Percentiles rank a stretch among this genome's conserved stretches.
Conservation (phyloP, 495 filamentous ascomycete species). For the Penicillium parvum region DNA sequence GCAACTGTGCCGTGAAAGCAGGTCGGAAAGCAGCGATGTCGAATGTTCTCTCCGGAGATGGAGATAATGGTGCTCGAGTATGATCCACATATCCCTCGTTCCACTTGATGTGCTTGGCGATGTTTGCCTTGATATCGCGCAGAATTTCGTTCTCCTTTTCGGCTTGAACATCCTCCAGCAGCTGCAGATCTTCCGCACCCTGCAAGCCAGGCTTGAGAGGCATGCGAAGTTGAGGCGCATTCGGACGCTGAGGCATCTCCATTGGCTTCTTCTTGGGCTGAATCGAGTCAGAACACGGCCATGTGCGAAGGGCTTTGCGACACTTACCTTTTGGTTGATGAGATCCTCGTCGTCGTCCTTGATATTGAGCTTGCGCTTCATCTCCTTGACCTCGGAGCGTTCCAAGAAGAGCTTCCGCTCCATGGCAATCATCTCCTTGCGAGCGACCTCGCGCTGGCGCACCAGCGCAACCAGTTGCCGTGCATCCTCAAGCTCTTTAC, state of each 20-base stretch:
- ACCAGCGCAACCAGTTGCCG: slow-evolving; percentile 74
- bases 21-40: slow-evolving; percentile 63
- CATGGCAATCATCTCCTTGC: slow-evolving; percentile 67
- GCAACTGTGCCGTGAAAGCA: slow-evolving; percentile 76
- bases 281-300: slow-evolving; percentile 34
- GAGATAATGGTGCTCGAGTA: slow-evolving; percentile 76
- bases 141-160: slow-evolving; percentile 80
- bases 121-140: slow-evolving; percentile 72
- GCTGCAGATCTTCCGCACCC: slow-evolving; percentile 67
- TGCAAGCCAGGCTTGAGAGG: slow-evolving; percentile 63
- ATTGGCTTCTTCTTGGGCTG: slow-evolving; percentile 65
- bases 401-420: slow-evolving; percentile 77
- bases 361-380: slow-evolving; percentile 82
- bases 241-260: slow-evolving; percentile 54
- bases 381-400: slow-evolving; percentile 72
- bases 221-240: slow-evolving; percentile 58
- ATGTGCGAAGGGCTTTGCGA: not conserved
- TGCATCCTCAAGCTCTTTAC: slow-evolving; percentile 88
- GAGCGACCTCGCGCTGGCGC: slow-evolving; percentile 70
- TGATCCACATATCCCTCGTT: slow-evolving; percentile 79
- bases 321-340: slow-evolving; percentile 81
- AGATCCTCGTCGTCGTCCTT: slow-evolving; percentile 93
- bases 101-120: slow-evolving; percentile 79
- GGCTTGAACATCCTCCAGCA: slow-evolving; percentile 67
- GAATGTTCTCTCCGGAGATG: slow-evolving; percentile 52